Conservation (phyloP, 768 basidiomycete species). For the Russula abietina region DNA sequence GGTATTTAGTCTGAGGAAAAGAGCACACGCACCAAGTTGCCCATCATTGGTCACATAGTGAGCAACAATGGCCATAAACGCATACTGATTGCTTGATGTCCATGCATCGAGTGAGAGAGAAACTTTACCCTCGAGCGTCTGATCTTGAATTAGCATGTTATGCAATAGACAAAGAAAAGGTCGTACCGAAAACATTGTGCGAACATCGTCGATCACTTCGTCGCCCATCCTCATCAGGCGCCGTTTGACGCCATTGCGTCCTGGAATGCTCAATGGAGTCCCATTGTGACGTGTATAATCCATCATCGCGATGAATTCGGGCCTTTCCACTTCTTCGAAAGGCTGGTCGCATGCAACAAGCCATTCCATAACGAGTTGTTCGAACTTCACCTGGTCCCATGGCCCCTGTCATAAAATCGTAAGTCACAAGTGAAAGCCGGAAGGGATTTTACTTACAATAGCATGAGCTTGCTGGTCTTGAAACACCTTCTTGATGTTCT, state of each 20-base stretch:
- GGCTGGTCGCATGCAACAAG: background rate
- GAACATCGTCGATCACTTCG: background rate
- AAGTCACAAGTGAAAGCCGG: background rate
- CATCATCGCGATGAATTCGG: too few relatives aligned
- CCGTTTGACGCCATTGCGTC: background rate
- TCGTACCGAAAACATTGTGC: background rate
- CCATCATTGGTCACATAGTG: background rate
- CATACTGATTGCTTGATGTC: background rate
- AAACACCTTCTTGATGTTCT: slow-evolving; percentile 1
- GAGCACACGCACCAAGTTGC: background rate
- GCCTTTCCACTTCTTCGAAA: too few relatives aligned
- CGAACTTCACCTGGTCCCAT: background rate
- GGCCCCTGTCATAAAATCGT: too few relatives aligned
- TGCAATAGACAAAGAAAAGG: background rate
- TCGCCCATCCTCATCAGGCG: background rate
- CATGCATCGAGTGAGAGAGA: background rate
- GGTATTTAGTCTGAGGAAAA: background rate
- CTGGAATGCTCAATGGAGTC: background rate
- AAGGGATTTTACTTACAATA: background rate
- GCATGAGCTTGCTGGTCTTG: background rate
- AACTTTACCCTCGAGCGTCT: background rate
- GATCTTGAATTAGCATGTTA: background rate
- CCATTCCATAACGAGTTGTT: background rate
- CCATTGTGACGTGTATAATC: background rate
- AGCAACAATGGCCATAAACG: background rate